Evolutionary conservation across 495 filamentous ascomycete genomes (phyloP).

Genomic region (Pseudotulostoma volvatum): DNA sequence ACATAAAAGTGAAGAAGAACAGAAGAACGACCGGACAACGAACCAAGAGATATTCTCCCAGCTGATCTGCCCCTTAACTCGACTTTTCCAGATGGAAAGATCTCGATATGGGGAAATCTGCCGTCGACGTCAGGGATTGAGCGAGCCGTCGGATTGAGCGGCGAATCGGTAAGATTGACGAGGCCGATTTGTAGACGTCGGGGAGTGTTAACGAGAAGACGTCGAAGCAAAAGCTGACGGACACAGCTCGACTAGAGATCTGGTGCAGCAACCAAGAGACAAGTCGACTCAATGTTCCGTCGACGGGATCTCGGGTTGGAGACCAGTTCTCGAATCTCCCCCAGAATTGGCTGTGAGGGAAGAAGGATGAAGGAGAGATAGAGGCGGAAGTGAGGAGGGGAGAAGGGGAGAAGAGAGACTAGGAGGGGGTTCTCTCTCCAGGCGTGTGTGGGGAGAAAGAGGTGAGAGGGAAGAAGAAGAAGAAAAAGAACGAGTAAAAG

Average conservation of each 20-base stretch:
- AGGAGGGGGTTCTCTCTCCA: conserved; percentile 33
- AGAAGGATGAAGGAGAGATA: conserved; percentile 37
- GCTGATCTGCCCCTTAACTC: too few species aligned
- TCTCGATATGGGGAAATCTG: conserved; percentile 25
- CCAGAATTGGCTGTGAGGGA: conserved; percentile 30
- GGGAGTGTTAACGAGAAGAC: too few species aligned
- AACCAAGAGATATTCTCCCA: conserved; percentile 1
- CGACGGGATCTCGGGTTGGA: conserved; percentile 13
- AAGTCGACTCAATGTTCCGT: conserved; percentile 19
- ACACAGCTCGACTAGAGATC: conserved; percentile 32
- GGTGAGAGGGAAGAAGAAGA: conserved; percentile 24
- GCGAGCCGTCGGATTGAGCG: too few species aligned
- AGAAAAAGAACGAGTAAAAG: conserved; percentile 17
- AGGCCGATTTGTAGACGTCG: too few species aligned
- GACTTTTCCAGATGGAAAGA: too few species aligned
- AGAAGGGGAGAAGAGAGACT: conserved; percentile 23
- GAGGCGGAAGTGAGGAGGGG: conserved; percentile 37
- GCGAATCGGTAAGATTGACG: too few species aligned
- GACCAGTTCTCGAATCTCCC: conserved; percentile 28
- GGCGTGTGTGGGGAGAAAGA: conserved; percentile 26
- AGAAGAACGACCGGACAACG: conserved; percentile 1
- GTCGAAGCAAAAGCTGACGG: conserved; percentile 26
- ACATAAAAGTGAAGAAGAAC: background rate
- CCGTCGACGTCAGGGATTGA: conserved; percentile 24
- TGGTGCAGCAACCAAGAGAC: conserved; percentile 16